These are phyloP conservation scores for Metschnikowia lachancei DNA, from an alignment of 805 yeast genomes.

Conservation along the genomic window DNA sequence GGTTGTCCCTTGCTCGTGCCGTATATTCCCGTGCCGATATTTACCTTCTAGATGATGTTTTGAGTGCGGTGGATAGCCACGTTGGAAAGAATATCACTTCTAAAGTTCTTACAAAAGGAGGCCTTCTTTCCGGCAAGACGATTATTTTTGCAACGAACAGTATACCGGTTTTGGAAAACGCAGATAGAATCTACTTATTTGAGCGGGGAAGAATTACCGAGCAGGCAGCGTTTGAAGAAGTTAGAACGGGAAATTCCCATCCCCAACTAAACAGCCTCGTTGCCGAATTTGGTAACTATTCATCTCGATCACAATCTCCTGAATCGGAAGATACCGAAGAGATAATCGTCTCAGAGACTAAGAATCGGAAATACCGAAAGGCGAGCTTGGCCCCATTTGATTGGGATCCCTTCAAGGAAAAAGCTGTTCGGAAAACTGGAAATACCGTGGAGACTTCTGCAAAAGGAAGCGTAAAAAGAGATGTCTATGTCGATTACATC, in stretches of 20 bases:
- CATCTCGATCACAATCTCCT: constrained; percentile 1
- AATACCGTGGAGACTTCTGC: constrained; percentile 40
- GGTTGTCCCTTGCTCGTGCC: constrained; percentile 42
- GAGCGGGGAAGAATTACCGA: constrained; percentile 16
- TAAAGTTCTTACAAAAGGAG: constrained; percentile 31
- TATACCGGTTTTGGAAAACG: constrained; percentile 11
- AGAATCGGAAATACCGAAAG: neutral
- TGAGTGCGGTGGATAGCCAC: constrained; percentile 44
- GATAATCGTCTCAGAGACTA: neutral
- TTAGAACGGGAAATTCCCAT: neutral
- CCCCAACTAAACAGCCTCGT: constrained; percentile 12
- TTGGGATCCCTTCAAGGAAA: constrained; percentile 36
- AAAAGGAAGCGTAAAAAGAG: constrained; percentile 56
- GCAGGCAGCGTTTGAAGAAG: constrained; percentile 5
- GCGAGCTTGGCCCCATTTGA: constrained; percentile 34
- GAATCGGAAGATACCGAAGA: neutral
- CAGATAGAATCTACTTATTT: constrained; percentile 15
- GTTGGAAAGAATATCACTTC: constrained; percentile 37
- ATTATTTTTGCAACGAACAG: constrained; percentile 17
- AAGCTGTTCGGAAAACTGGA: constrained; percentile 19
- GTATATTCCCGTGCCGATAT: constrained; percentile 41
- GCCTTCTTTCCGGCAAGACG: constrained; percentile 26
- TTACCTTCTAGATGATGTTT: constrained; percentile 40
- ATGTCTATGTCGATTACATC: constrained; percentile 53
- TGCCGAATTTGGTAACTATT: constrained; percentile 5